Evolutionary conservation across 164 flowering plant genomes (phyloP).

Genomic region (Hamamelis virginiana): DNA sequence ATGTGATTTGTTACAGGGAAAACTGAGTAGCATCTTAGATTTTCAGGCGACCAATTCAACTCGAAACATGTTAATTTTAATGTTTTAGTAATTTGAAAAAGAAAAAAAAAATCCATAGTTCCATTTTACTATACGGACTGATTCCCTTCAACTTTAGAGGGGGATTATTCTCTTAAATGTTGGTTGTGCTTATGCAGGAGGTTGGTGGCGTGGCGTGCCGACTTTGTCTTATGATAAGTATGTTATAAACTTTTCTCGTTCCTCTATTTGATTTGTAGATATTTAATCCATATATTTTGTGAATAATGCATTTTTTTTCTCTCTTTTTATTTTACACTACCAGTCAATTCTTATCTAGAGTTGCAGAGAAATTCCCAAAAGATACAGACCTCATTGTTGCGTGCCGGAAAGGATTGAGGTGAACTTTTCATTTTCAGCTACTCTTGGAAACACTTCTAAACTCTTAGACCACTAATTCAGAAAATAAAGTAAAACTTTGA

Average conservation of each 20-base stretch:
- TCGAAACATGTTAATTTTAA: too few relatives aligned
- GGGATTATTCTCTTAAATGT: neutral
- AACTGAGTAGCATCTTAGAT: neutral
- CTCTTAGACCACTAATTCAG: too few relatives aligned
- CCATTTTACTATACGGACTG: neutral
- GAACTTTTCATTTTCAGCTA: conserved; percentile 1
- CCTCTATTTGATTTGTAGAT: neutral
- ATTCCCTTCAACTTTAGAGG: neutral
- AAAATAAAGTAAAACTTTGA: too few relatives aligned
- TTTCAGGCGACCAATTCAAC: too few relatives aligned
- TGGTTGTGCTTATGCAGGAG: conserved; percentile 48
- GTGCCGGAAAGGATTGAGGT: too few relatives aligned
- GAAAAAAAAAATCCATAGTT: too few relatives aligned
- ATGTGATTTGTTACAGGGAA: too few relatives aligned
- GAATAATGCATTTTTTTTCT: too few relatives aligned
- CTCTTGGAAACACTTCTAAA: too few relatives aligned
- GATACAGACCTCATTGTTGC: conserved; percentile 87
- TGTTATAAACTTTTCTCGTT: conserved; percentile 11
- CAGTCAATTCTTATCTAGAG: conserved; percentile 78
- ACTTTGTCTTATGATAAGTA: conserved; percentile 68
- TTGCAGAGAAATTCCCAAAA: conserved; percentile 63
- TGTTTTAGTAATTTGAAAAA: too few relatives aligned
- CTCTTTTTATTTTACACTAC: neutral
- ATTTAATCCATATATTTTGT: neutral
- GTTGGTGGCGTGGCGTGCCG: conserved; percentile 98